These are phyloP conservation scores for Rhytidiadelphus loreus DNA, from an alignment of 225 moss, liverwort and hornwort genomes.

Conservation along the genomic window DNA sequence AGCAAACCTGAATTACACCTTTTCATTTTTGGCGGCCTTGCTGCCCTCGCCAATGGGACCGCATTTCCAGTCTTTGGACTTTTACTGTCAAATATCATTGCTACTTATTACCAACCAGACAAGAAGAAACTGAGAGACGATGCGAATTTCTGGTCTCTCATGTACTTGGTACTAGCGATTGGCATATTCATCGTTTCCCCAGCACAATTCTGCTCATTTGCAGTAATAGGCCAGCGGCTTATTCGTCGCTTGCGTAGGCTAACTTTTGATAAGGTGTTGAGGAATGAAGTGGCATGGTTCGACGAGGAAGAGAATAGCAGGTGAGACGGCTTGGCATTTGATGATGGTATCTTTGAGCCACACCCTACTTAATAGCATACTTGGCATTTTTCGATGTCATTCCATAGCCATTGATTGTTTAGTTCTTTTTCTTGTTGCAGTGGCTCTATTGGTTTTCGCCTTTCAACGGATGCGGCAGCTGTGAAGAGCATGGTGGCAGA, in stretches of 20 bases:
- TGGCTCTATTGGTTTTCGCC: no score
- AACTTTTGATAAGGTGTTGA: constrained; percentile 61
- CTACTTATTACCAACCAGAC: constrained; percentile 43
- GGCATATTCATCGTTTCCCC: constrained; percentile 24
- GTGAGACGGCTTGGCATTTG: constrained; percentile 18
- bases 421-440: no score
- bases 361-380: no score
- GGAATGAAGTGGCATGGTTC: constrained; percentile 86
- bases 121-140: constrained; percentile 39
- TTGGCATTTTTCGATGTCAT: no score
- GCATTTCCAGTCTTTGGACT: constrained; percentile 60
- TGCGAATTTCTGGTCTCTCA: constrained; percentile 68
- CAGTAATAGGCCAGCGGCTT: constrained; percentile 53
- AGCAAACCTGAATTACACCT: constrained; percentile 46
- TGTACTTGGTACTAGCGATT: constrained; percentile 55
- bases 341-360: neutral
- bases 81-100: constrained; percentile 52
- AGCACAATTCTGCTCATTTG: constrained; percentile 17
- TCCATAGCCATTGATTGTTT: no score
- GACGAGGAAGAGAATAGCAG: constrained; percentile 66
- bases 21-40: constrained; percentile 40
- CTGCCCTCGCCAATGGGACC: constrained; percentile 34
- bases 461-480: no score
- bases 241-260: constrained; percentile 64
- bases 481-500: no score